Percentiles rank a stretch among this genome's conserved stretches.
phyloP scores from a whole-genome alignment of 768 basidiomycete species.

The Xerocomellus chrysenteron region DNA sequence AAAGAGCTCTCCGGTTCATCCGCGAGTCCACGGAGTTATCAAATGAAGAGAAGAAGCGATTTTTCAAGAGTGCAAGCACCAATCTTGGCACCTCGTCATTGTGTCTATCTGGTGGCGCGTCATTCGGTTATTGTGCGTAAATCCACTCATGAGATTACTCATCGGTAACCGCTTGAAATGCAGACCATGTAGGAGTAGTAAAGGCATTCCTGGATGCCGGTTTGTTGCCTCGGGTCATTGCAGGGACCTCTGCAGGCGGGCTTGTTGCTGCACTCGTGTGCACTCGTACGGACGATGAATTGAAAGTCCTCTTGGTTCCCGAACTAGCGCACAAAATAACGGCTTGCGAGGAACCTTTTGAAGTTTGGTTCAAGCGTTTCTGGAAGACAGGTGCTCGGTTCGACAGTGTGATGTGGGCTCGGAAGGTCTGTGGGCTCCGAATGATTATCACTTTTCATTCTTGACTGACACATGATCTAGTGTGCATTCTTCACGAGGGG shows the following conservation, averaged over 20 bases:
- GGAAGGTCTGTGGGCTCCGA: slow-evolving; percentile 56
- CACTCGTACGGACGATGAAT: slow-evolving; percentile 86
- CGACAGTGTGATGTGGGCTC: slow-evolving; percentile 86
- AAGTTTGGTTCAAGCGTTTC: slow-evolving; percentile 68
- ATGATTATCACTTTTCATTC: background rate
- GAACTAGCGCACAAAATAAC: slow-evolving; percentile 81
- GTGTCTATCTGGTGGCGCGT: slow-evolving; percentile 94
- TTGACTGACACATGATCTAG: slow-evolving; percentile 35
- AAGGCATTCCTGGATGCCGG: slow-evolving; percentile 88
- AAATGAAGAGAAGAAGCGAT: slow-evolving; percentile 85
- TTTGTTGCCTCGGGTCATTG: slow-evolving; percentile 86
- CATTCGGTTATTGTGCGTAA: slow-evolving; percentile 83
- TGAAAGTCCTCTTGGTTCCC: slow-evolving; percentile 74
- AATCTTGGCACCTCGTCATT: slow-evolving; percentile 91
- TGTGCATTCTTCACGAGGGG: slow-evolving; percentile 89
- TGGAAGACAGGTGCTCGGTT: slow-evolving; percentile 93
- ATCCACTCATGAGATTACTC: background rate
- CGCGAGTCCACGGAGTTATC: slow-evolving; percentile 71
- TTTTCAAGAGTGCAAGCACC: slow-evolving; percentile 86
- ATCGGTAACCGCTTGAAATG: slow-evolving; percentile 1
- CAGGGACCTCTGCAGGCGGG: slow-evolving; percentile 93
- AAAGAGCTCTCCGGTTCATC: slow-evolving; percentile 71
- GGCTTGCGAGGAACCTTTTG: slow-evolving; percentile 76
- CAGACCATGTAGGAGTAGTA: slow-evolving; percentile 88
- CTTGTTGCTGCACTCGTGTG: slow-evolving; percentile 75